Evolutionary conservation across 2,329 filamentous ascomycete species (phyloP).

Genomic region (Fusarium sp.): DNA sequence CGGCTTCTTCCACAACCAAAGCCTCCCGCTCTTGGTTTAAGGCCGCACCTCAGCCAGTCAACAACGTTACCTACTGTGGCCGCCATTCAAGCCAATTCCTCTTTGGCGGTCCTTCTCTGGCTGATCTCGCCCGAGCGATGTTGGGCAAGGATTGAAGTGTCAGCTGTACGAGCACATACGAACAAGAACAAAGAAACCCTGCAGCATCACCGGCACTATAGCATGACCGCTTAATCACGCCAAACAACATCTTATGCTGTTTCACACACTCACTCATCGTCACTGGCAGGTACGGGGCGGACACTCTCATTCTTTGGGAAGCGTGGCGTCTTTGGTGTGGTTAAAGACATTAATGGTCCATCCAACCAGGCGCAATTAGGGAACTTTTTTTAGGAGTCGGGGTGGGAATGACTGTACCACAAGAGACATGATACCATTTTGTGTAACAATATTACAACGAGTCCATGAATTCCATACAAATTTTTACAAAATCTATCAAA

Average conservation of each 20-base stretch:
- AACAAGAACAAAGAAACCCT: conserved; percentile 16
- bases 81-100: conserved; percentile 67
- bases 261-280: conserved; percentile 31
- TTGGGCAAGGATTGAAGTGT: conserved; percentile 51
- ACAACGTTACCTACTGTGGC: conserved; percentile 68
- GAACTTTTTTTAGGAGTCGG: conserved; percentile 6
- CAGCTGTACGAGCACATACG: conserved; percentile 8
- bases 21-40: conserved; percentile 51
- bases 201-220: conserved; percentile 7
- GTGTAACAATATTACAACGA: conserved; percentile 41
- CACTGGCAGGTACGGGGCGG: conserved; percentile 48
- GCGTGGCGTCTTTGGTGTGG: conserved; percentile 39
- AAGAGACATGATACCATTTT: conserved; percentile 31
- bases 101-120: conserved; percentile 62
- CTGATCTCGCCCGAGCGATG: conserved; percentile 58
- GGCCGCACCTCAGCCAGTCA: conserved; percentile 57
- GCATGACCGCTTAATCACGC: conserved; percentile 19
- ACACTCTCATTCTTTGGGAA: conserved; percentile 23
- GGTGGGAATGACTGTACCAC: conserved; percentile 28
- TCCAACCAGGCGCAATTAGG: conserved; percentile 12
- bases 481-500: background rate
- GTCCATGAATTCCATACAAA: conserved; percentile 34
- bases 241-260: conserved; percentile 18
- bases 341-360: conserved; percentile 16
- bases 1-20: conserved; percentile 48